Evolutionary conservation across 179 eudicot species (phyloP).

Genomic region (Carnegiea gigantea): DNA sequence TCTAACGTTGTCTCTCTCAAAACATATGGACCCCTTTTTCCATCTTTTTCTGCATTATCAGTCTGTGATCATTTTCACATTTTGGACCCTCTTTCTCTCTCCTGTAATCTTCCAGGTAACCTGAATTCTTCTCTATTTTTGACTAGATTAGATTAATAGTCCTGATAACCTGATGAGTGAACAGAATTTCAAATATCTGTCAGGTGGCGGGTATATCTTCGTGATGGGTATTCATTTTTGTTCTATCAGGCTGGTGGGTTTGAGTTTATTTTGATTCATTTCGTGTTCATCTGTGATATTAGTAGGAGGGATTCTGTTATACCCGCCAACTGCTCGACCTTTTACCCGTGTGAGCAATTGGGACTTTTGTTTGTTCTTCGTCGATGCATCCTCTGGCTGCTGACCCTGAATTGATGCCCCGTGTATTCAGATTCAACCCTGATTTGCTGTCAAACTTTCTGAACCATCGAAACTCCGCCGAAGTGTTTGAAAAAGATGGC

Average conservation of each 20-base stretch:
- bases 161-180: not conserved
- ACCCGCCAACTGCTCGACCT: constrained; percentile 7
- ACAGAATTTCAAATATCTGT: not conserved
- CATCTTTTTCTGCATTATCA: not conserved
- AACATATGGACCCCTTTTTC: no score
- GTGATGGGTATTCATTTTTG: not conserved
- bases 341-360: not conserved
- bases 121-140: not conserved
- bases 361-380: not conserved
- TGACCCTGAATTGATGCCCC: constrained; percentile 12
- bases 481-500: not conserved
- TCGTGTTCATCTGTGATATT: not conserved
- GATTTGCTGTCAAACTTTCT: constrained; percentile 3
- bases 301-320: not conserved
- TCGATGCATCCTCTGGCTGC: constrained; percentile 9
- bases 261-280: constrained; percentile 1
- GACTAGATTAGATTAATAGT: not conserved
- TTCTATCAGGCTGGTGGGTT: not conserved
- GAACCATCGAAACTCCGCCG: not conserved
- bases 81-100: not conserved
- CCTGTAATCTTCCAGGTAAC: not conserved
- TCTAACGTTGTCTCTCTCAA: no score
- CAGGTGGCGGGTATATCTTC: not conserved
- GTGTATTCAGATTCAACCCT: constrained; percentile 1
- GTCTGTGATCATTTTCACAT: not conserved